Conservation (phyloP, 345 rosid genomes). For the Brassica incana region DNA sequence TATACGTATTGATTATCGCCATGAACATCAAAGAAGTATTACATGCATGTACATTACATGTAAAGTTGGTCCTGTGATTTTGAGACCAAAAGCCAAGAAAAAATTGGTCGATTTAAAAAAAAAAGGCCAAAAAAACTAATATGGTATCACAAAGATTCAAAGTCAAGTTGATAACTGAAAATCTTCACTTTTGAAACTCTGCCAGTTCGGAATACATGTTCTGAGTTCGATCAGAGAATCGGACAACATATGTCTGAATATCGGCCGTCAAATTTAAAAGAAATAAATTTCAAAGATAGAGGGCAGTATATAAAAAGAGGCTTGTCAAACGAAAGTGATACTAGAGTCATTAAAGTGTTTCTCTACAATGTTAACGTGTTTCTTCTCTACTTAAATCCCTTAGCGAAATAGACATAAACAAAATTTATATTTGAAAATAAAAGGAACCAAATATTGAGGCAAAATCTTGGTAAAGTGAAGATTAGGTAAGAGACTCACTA, state of each 20-base stretch:
- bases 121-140: neutral
- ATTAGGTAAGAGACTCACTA: slow-evolving; percentile 36
- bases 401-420: slow-evolving; percentile 22
- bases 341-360: neutral
- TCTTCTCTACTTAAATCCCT: slow-evolving; percentile 20
- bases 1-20: neutral
- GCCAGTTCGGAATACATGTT: neutral
- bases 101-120: too few relatives aligned
- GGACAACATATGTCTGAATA: neutral
- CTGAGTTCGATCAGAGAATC: neutral
- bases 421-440: neutral
- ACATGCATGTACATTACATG: neutral
- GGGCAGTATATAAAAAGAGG: neutral
- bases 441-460: slow-evolving; percentile 21
- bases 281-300: slow-evolving; percentile 7
- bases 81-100: neutral
- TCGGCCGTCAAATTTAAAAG: neutral
- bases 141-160: neutral
- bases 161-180: neutral
- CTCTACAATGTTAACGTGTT: slow-evolving; percentile 31
- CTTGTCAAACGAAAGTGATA: slow-evolving; percentile 18
- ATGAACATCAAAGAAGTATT: slow-evolving; percentile 1
- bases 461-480: slow-evolving; percentile 27
- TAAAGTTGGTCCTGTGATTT: neutral
- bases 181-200: neutral